Evolutionary conservation across 768 basidiomycete species (phyloP).

Genomic region (Coprinellus micaceus): DNA sequence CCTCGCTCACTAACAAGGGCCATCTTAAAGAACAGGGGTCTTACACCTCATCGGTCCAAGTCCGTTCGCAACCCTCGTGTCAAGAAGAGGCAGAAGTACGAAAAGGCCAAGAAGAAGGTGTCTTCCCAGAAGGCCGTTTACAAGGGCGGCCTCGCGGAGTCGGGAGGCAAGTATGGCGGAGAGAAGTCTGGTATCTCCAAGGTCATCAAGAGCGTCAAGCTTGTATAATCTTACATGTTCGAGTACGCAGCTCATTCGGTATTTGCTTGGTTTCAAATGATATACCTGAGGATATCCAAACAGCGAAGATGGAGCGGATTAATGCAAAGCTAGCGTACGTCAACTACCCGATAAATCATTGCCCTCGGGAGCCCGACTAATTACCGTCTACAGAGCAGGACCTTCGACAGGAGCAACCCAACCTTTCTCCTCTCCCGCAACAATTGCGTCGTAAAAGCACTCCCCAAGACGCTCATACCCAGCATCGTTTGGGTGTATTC

Average conservation of each 20-base stretch:
- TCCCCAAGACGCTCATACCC: neutral
- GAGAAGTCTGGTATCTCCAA: slow-evolving; percentile 92
- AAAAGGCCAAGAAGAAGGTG: slow-evolving; percentile 92
- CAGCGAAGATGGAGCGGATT: too few species aligned
- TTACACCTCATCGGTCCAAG: slow-evolving; percentile 88
- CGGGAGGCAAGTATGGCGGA: slow-evolving; percentile 77
- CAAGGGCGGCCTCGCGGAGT: slow-evolving; percentile 76
- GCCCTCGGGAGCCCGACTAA: too few species aligned
- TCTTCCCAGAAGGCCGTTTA: slow-evolving; percentile 88
- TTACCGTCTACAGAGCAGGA: neutral
- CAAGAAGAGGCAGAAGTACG: slow-evolving; percentile 92
- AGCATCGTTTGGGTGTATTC: slow-evolving; percentile 5
- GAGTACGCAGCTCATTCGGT: too few species aligned
- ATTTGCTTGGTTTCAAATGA: too few species aligned
- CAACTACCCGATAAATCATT: too few species aligned
- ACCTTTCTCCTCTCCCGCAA: neutral
- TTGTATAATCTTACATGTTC: slow-evolving; percentile 37
- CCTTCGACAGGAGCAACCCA: neutral
- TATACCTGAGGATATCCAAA: too few species aligned
- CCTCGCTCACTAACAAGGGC: slow-evolving; percentile 87
- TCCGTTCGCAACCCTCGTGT: slow-evolving; percentile 93
- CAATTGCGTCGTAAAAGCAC: slow-evolving; percentile 7
- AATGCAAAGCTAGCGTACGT: too few species aligned
- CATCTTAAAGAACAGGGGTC: slow-evolving; percentile 91
- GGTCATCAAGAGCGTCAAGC: slow-evolving; percentile 79